A percentile compares a stretch with the other conserved stretches of the same genome.
phyloP scores from a whole-genome alignment of 768 basidiomycete species.

The Porpolomopsis calyptriformis region DNA sequence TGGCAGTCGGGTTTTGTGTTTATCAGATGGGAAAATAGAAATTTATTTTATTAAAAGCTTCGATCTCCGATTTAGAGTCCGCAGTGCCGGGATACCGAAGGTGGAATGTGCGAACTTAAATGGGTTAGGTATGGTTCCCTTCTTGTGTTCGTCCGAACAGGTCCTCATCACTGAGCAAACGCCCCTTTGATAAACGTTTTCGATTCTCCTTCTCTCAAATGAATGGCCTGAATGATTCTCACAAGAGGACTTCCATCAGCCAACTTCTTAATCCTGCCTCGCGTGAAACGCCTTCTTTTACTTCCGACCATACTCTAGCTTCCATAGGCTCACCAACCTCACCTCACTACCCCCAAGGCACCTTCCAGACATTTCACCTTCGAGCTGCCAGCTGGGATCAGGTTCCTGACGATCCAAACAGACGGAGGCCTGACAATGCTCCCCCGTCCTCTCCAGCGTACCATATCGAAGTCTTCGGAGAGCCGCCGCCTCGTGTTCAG shows the following conservation, averaged over 20 bases:
- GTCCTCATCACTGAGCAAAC: no score
- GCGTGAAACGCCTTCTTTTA: conserved; percentile 2
- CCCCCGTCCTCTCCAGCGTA: conserved; percentile 24
- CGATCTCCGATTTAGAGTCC: no score
- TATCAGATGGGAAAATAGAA: no score
- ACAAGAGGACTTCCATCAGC: conserved; percentile 13
- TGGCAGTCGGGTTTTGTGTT: no score
- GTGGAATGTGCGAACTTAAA: no score
- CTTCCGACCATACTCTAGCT: not conserved
- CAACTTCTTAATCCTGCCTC: conserved; percentile 12
- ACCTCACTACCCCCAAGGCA: conserved; percentile 8
- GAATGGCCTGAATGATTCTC: conserved; percentile 12
- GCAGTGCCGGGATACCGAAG: no score
- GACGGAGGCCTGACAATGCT: conserved; percentile 27
- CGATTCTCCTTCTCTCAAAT: conserved; percentile 5
- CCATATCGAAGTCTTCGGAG: conserved; percentile 15
- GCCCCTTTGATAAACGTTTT: no score
- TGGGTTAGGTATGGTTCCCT: no score
- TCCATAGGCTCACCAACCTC: not conserved
- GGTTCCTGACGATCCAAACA: conserved; percentile 21
- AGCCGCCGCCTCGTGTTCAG: conserved; percentile 24
- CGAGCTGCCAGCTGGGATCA: conserved; percentile 49
- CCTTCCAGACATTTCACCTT: conserved; percentile 35
- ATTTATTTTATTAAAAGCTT: no score
- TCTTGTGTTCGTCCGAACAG: not conserved